Base-by-base conservation (phyloP, 1,284 basidiomycete genomes). In the Austroboletus niveus region DNA sequence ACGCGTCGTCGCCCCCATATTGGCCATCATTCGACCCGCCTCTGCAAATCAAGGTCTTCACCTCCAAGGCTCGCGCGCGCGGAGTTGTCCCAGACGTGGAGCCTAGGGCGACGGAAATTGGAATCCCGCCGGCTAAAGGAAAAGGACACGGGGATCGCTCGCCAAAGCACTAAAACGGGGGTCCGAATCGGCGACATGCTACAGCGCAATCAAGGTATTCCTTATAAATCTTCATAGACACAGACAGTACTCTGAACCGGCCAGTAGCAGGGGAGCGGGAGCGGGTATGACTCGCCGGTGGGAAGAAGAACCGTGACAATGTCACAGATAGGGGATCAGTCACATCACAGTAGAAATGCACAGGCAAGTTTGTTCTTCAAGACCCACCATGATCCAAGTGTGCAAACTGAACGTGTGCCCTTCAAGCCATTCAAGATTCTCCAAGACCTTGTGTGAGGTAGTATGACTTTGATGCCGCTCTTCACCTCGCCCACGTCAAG, bases 281-380 rank as follows among this genome's bases (percentile, higher is more conserved):
- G 38, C 5, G 36, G 35, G 29, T 53, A 59, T 51, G 30, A 36
- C 44, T 54, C 36, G 42, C 56, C 12, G 51, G 50, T 55, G 63
- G 59, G 62, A 61, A 60, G 8, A 20, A 8, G 8, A 17, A 8
- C 1, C 22, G 67, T 65, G 67, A 65, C 53, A 35, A 0, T 43
- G 62, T 69, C 57, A 65, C 66, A 42, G 9, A 69, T 42, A 70
- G 65, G 67, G 65, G 64, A 41, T 0, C 5, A 48, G 63, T 66
- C 61, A 64, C 66, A 35, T 65, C 65, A 69, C 65, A 7, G 4
- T 29, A 29, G 38, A 40, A 27, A 9, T 14, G 29, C 22, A 24
- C 22, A 24, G 22, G 67, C 67, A 69, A 65, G 65, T 68, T 52
- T 29, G 27, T 51, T 52, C 24, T 52, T 52, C 64, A 65, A 54